phyloP scores from a whole-genome alignment of 2,329 filamentous ascomycete species.

The Hypocreales sp. region DNA sequence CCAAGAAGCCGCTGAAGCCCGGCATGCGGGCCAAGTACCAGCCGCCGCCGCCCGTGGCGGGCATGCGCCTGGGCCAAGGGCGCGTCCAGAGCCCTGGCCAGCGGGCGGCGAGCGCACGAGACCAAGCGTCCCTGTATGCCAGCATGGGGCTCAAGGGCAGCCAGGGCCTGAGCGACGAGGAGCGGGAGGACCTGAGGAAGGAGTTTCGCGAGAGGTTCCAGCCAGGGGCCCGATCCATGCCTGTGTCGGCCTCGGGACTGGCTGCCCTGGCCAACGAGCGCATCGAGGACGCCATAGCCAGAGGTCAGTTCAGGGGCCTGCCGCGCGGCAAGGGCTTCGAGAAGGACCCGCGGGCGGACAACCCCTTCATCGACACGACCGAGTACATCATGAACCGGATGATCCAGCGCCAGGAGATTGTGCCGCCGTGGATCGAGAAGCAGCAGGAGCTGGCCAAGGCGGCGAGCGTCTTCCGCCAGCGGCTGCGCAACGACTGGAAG shows the following conservation, averaged over 20 bases:
- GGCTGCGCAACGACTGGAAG: slow-evolving; percentile 73
- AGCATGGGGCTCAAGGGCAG: slow-evolving; percentile 28
- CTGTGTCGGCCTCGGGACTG: slow-evolving; percentile 63
- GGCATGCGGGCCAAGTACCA: slow-evolving; percentile 29
- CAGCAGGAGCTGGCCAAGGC: slow-evolving; percentile 74
- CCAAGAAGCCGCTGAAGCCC: slow-evolving; percentile 51
- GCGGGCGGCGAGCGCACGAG: slow-evolving; percentile 37
- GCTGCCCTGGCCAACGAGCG: slow-evolving; percentile 74
- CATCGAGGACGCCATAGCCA: slow-evolving; percentile 85
- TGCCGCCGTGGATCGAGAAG: slow-evolving; percentile 97
- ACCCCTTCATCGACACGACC: slow-evolving; percentile 87
- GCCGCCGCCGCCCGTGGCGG: slow-evolving; percentile 32
- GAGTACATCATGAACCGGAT: slow-evolving; percentile 99
- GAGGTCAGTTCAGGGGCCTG: slow-evolving; percentile 79
- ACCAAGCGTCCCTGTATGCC: slow-evolving; percentile 38
- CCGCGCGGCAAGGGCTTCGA: slow-evolving; percentile 66
- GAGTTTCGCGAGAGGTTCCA: slow-evolving; percentile 72
- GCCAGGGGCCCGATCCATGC: slow-evolving; percentile 55
- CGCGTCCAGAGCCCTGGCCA: slow-evolving; percentile 25
- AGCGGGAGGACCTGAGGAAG: slow-evolving; percentile 54
- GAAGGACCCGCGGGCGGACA: slow-evolving; percentile 67
- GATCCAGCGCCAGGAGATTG: slow-evolving; percentile 88
- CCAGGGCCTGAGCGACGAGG: slow-evolving; percentile 47
- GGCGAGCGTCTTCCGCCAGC: slow-evolving; percentile 51
- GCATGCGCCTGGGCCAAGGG: slow-evolving; percentile 31